phyloP scores from a whole-genome alignment of 768 basidiomycete genomes.

The Scleroderma bovista region DNA sequence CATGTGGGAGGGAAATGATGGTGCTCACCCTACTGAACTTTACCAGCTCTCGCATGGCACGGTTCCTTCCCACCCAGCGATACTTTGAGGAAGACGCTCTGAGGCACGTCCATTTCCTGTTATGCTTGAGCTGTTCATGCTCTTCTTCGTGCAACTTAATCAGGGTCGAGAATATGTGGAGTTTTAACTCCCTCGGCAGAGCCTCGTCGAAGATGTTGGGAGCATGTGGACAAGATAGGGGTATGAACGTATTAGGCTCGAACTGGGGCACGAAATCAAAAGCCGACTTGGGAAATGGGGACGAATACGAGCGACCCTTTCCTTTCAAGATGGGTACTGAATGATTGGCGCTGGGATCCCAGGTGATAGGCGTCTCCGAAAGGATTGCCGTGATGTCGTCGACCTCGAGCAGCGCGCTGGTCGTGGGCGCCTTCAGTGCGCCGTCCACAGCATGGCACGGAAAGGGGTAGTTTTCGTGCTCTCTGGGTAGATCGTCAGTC shows the following conservation, averaged over 20 bases:
- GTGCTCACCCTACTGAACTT: slow-evolving; percentile 70
- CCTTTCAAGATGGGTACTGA: slow-evolving; percentile 28
- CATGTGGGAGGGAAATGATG: slow-evolving; percentile 8
- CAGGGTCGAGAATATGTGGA: slow-evolving; percentile 53
- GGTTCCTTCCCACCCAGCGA: slow-evolving; percentile 73
- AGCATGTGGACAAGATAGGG: slow-evolving; percentile 38
- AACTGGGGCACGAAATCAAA: slow-evolving; percentile 51
- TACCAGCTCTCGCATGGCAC: slow-evolving; percentile 72
- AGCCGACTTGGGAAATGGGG: slow-evolving; percentile 54
- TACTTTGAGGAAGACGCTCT: slow-evolving; percentile 57
- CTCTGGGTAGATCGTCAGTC: slow-evolving; percentile 17
- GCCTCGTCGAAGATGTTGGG: slow-evolving; percentile 62
- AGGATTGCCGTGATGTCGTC: slow-evolving; percentile 4
- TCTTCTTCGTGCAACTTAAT: slow-evolving; percentile 57
- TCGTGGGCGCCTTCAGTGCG: slow-evolving; percentile 3
- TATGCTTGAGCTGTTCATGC: slow-evolving; percentile 37
- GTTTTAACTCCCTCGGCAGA: slow-evolving; percentile 66
- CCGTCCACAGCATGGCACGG: slow-evolving; percentile 39
- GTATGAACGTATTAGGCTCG: slow-evolving; percentile 41
- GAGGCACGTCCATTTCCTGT: slow-evolving; percentile 53
- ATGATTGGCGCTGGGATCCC: slow-evolving; percentile 12
- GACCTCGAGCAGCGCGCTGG: slow-evolving; percentile 12
- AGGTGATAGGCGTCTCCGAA: slow-evolving; percentile 6
- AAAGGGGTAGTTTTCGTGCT: slow-evolving; percentile 32
- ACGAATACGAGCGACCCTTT: slow-evolving; percentile 60